These are phyloP conservation scores for Kurtzmaniella quercitrusa DNA, from an alignment of 1,139 yeast genomes.

Conservation along the genomic window DNA sequence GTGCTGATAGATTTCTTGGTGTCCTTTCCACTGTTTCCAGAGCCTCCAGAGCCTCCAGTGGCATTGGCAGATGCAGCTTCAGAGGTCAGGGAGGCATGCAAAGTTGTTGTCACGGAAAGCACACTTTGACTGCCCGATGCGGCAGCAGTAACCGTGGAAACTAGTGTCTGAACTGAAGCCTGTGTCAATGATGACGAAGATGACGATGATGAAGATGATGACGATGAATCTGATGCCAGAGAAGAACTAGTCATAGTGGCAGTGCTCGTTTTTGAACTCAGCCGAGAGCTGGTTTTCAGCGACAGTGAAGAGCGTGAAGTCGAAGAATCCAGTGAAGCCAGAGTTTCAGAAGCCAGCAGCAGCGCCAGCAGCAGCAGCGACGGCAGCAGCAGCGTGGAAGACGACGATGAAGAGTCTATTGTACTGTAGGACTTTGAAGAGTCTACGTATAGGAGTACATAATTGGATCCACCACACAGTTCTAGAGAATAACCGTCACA, in stretches of 20 bases:
- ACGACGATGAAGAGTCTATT: constrained; percentile 12
- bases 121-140: constrained; percentile 21
- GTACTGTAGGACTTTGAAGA: constrained; percentile 6
- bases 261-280: not conserved
- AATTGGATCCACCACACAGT: constrained; percentile 59
- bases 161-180: constrained; percentile 11
- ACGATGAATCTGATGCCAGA: not conserved
- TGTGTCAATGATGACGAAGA: constrained; percentile 11
- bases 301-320: constrained; percentile 9
- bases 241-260: not conserved
- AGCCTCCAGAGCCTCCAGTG: constrained; percentile 7
- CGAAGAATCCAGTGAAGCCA: constrained; percentile 10
- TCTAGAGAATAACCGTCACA: constrained; percentile 59
- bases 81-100: constrained; percentile 8
- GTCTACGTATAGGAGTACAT: constrained; percentile 46
- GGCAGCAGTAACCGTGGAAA: constrained; percentile 20
- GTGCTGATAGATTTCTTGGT: constrained; percentile 32
- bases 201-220: constrained; percentile 7
- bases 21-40: constrained; percentile 6
- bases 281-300: not conserved
- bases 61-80: constrained; percentile 10
- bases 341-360: constrained; percentile 8
- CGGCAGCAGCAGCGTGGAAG: constrained; percentile 12
- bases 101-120: constrained; percentile 18
- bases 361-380: constrained; percentile 14